Evolutionary conservation across 2,329 filamentous ascomycete genomes (phyloP), one percentile per base, ranked within the genome.

Genomic region (Penicillium digitatum): DNA sequence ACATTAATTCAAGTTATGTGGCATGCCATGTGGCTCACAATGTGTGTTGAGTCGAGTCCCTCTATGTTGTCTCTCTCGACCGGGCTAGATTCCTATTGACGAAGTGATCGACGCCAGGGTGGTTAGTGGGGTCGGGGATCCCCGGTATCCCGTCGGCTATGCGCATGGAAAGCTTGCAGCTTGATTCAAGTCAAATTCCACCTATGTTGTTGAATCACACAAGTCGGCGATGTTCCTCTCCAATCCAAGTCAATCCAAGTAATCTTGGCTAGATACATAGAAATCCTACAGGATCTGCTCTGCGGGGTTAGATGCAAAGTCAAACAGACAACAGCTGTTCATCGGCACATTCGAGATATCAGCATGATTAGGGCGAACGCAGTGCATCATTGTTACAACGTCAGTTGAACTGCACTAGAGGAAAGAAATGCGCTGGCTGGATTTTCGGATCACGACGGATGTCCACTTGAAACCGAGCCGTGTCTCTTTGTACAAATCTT

Each of bases 1-100:
- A 72, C 10, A 8, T 24, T 24, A 70, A 7, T 82, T 83, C 65
- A 70, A 20, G 66, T 78, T 0, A 82, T 82, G 79, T 78, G 82
- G 57, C 73, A 72, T 27, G 80, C 76, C 6, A 74, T 78, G 12
- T 72, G 70, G 59, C 62, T 76, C 44, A 75, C 44, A 75, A 79
- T 62, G 74, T 73, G 56, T 11, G 20, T 45, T 24, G 14, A 45
- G n/a, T n/a, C n/a, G n/a, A n/a, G n/a, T n/a, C n/a, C n/a, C n/a
- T n/a, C n/a, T n/a, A 86, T 63, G 70, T 87, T 9, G 71, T 82
- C 5, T 82, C 5, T 68, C 71, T 20, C 72, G 77, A 14, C 66
- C 86, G 53, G 76, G 77, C 1, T 80, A 83, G 59, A 72, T 87
- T 5, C 84, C 83, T 0, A 67, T 85, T 1, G 84, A 81, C 61